These are phyloP conservation scores for Ustilago curta DNA, from an alignment of 1,284 basidiomycete genomes.

Conservation along the genomic window DNA sequence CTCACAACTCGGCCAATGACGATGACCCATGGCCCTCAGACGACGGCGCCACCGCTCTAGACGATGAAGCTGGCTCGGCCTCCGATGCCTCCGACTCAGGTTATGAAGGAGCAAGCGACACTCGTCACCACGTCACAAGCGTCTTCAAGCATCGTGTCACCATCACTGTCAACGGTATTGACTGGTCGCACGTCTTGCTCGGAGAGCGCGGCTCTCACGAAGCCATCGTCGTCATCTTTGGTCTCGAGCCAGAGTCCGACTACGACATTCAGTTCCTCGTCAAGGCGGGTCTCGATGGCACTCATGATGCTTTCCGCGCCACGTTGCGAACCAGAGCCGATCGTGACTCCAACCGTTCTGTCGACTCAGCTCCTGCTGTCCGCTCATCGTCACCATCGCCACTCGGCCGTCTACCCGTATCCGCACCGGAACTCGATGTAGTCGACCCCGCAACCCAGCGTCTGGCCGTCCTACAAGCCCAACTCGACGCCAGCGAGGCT, in stretches of 20 bases:
- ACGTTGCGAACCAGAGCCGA: constrained; percentile 39
- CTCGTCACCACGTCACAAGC: constrained; percentile 29
- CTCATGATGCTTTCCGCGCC: constrained; percentile 31
- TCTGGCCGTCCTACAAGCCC: constrained; percentile 40
- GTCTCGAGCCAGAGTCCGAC: constrained; percentile 51
- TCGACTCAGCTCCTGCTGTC: constrained; percentile 23
- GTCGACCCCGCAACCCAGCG: constrained; percentile 26
- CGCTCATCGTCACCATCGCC: constrained; percentile 47
- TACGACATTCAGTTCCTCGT: constrained; percentile 59
- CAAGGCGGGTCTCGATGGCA: constrained; percentile 42
- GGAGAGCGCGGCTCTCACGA: constrained; percentile 58
- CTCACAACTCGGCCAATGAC: constrained; percentile 40
- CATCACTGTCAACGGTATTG: constrained; percentile 54
- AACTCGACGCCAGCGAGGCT: constrained; percentile 45
- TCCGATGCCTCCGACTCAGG: constrained; percentile 55
- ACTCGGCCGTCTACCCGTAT: constrained; percentile 35
- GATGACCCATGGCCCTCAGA: constrained; percentile 55
- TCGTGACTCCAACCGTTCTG: constrained; percentile 34
- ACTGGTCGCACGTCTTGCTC: constrained; percentile 61
- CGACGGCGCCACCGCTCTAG: constrained; percentile 51
- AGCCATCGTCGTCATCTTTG: constrained; percentile 64
- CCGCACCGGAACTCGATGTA: constrained; percentile 30
- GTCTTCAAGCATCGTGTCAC: constrained; percentile 57
- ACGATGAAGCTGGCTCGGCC: constrained; percentile 47
- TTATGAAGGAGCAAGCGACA: constrained; percentile 29